These are phyloP conservation scores for Candida michaelii DNA, from an alignment of 805 yeast genomes.

Conservation along the genomic window DNA sequence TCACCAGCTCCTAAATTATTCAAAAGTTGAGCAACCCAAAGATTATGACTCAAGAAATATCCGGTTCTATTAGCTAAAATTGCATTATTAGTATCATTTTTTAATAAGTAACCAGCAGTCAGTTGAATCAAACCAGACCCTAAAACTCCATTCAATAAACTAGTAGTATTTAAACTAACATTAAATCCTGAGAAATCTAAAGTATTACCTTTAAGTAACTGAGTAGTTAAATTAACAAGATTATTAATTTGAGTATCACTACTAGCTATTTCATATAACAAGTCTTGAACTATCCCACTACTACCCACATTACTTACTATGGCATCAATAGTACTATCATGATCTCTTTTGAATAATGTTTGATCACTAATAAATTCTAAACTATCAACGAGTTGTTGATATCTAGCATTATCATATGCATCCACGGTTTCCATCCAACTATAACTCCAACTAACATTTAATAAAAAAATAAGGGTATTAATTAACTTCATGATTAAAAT, in stretches of 20 bases:
- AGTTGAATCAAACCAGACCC: slow-evolving; percentile 29
- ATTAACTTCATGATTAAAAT: background rate
- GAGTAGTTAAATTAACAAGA: slow-evolving; percentile 22
- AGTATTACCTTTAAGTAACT: slow-evolving; percentile 14
- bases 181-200: slow-evolving; percentile 12
- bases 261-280: slow-evolving; percentile 31
- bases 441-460: background rate
- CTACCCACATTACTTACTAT: slow-evolving; percentile 9
- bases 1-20: slow-evolving; percentile 35
- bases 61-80: slow-evolving; percentile 28
- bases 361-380: slow-evolving; percentile 13
- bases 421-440: slow-evolving; percentile 14
- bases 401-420: slow-evolving; percentile 10
- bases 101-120: slow-evolving; percentile 25
- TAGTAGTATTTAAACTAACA: slow-evolving; percentile 24
- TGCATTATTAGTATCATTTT: slow-evolving; percentile 29
- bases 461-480: background rate
- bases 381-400: slow-evolving; percentile 11
- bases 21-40: slow-evolving; percentile 31
- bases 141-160: slow-evolving; percentile 20
- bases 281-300: slow-evolving; percentile 16
- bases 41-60: slow-evolving; percentile 22
- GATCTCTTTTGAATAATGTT: slow-evolving; percentile 13
- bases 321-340: slow-evolving; percentile 9
- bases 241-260: slow-evolving; percentile 29